Evolutionary conservation across 2,329 filamentous ascomycete species (phyloP), one percentile per base, ranked within the genome.

Genomic region (Pseudogymnoascus pannorum): DNA sequence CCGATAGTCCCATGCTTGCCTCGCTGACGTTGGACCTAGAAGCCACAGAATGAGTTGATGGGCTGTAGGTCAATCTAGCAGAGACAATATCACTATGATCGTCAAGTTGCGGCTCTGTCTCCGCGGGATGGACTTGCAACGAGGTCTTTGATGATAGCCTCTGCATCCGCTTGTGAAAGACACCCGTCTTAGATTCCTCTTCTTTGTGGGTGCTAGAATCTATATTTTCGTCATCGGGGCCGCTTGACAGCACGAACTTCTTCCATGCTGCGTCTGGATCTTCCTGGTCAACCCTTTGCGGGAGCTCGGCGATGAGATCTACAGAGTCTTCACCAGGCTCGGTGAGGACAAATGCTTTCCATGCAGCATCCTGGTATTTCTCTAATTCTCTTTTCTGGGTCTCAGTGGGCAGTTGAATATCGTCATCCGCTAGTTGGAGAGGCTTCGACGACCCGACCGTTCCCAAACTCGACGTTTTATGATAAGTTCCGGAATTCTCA

Each of bases 221-320:
- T 16, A 14, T 16, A 7, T 8, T 31, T 14, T 31, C 48, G 20
- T 54, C 16, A 24, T 67, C 63, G 44, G 61, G 59, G 18, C 62
- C 61, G 48, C 64, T 67, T 51, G 65, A 66, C 61, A 71, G 69
- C 20, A 71, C 67, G 58, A 71, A 69, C 35, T 66, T 67, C 57
- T 62, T 71, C 70, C 69, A 72, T 24, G 65, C 29, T 11, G 68
- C 65, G 58, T 67, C 64, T 9, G 62, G 24, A 24, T 65, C 63
- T 48, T 63, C 57, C 35, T 62, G 33, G 60, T 12, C 11, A 3
- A 9, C 48, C 20, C 14, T 18, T 54, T 54, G 12, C 5, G 9
- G n/a, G 14, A 16, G 26, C 2, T 54, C 26, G 9, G 14, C 16
- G 4, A 18, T 4, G 26, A 6, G 5, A 11, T 20, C 26, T 54